Base-by-base conservation (phyloP, 345 rosid genomes). In the Syzygium aqueum region DNA sequence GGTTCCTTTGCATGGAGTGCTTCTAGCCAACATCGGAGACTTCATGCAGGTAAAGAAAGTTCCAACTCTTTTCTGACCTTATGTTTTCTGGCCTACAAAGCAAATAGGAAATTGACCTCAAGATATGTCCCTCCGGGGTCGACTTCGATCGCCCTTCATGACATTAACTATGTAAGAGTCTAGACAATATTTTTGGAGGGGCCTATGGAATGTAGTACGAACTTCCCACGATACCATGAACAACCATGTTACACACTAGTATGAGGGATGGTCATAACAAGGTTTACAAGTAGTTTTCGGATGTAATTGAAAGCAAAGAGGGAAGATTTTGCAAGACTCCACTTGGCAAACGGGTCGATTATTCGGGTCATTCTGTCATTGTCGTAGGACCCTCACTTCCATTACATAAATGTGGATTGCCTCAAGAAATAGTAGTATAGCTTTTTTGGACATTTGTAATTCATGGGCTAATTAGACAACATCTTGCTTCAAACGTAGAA, bases 11-110 rank as follows among this genome's bases (percentile, higher is more conserved):
- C 88, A 53, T 6, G 93, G 91, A 17, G 93, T 93, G 67, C 84
- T 94, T 15, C 90, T 91, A 7, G 87, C 92, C 50, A 93, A 94
- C 91, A 73, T 93, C 3, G 94, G 94, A 1, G 94, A 94, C 86
- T 91, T 91, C 91, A 87, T 92, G 87, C 95, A 92, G 93, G 94
- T 92, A 87, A 85, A 6, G 13, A n/a, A 23, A 25, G 77, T 28
- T 63, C 21, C 51, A 88, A 90, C 90, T 91, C 11, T 67, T 92
- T 86, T 89, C 88, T 49, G 92, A 89, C 80, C 88, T 65, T 83
- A 88, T 88, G 88, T 89, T 91, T 15, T 28, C 40, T 28, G 40
- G 77, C 40, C 19, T 28, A 7, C 77, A 63, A 7, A 8, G 7
- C 21, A 15, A 61, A 61, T 59, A n/a, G 7, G 73, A 61, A 61